Base-by-base conservation (phyloP, 164 flowering plant genomes). In the Berberis vulgaris region DNA sequence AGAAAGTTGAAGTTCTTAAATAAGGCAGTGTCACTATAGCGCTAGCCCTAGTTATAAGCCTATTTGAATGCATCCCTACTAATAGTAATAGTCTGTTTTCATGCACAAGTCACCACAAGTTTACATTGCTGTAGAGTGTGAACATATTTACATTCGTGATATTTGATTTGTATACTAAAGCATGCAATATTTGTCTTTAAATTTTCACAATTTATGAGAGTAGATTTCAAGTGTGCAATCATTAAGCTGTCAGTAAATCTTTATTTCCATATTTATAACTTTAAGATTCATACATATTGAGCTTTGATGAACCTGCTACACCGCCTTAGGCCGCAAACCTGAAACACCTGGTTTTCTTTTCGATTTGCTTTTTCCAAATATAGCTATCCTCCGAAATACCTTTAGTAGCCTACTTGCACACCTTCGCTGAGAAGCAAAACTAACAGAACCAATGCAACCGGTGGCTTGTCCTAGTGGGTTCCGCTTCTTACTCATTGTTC, bases 391-490 rank as follows among this genome's bases (percentile, higher is more conserved):
- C 58, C 73, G 75, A 50, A 92, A 74, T 4, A 79, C 67, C 73
- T 82, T 88, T 65, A 87, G 72, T 55, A 89, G 9, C 72, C 83
- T 77, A 65, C 77, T 74, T 10, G 89, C 96, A 72, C 79, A 84
- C 67, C 76, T 85, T 60, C 92, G 81, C 42, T 86, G 96, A 4
- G 92, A 78, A 69, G 91, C 67, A 71, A 88, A 83, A 69, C 72
- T 86, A 57, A 85, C 80, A 64, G 89, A 74, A 26, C 85, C 84
- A 54, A 84, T 86, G 77, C 93, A 87, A 60, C 83, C 74, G 43
- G 80, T 76, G 59, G 73, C 80, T 60, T 86, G 89, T 49, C 82
- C 84, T 2, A 82, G 44, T 49, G 84, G 78, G 58, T 79, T 81
- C 54, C 72, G 77, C 72, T 75, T 82, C 76, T 78, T 82, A 69